phyloP scores from a whole-genome alignment of 352 stramenopile genomes.

The Phytophthora palmivora region DNA sequence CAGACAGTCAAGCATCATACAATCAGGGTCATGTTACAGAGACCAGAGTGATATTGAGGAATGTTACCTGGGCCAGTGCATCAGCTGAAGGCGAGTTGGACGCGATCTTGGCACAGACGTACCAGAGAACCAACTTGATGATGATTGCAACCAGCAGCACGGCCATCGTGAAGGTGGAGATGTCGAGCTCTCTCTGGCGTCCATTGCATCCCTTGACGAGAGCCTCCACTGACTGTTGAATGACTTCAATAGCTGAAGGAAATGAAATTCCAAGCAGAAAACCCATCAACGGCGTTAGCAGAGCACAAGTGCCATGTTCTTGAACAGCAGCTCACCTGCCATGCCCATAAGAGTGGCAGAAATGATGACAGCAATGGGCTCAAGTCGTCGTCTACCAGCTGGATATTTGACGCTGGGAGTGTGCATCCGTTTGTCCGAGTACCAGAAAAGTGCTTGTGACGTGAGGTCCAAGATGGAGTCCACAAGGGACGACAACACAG shows the following conservation, averaged over 20 bases:
- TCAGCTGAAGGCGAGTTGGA: constrained; percentile 72
- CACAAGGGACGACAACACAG: constrained; percentile 94
- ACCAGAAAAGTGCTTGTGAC: constrained; percentile 94
- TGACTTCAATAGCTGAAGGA: constrained; percentile 91
- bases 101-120: constrained; percentile 76
- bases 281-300: constrained; percentile 13
- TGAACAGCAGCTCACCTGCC: constrained; percentile 57
- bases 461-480: constrained; percentile 95
- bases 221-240: constrained; percentile 91
- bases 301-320: not conserved
- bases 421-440: constrained; percentile 93
- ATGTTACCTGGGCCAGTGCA: constrained; percentile 70
- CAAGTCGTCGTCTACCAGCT: constrained; percentile 90
- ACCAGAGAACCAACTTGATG: constrained; percentile 87
- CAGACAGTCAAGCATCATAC: constrained; percentile 1
- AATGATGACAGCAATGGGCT: constrained; percentile 96
- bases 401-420: constrained; percentile 93
- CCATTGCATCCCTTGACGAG: constrained; percentile 78
- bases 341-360: constrained; percentile 98
- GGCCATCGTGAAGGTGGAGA: constrained; percentile 67
- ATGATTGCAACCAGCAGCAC: constrained; percentile 78
- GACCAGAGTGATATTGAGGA: constrained; percentile 1
- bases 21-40: constrained; percentile 5
- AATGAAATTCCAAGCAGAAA: not conserved
- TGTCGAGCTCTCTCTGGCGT: constrained; percentile 69